These are phyloP conservation scores for Fusarium bulbicola DNA, from an alignment of 2,329 filamentous ascomycete species.

Conservation along the genomic window DNA sequence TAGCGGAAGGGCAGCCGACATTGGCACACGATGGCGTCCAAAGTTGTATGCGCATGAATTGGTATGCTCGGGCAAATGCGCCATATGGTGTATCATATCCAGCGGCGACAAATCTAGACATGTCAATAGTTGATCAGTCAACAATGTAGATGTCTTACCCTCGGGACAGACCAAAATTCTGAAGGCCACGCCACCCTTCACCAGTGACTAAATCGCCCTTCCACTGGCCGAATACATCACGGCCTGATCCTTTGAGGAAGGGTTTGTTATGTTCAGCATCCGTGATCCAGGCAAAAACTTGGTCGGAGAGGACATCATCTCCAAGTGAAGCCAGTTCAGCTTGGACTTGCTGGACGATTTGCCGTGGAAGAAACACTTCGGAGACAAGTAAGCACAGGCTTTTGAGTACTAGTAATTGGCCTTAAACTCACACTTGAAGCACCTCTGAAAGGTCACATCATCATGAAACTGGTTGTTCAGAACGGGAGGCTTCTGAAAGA, in stretches of 20 bases:
- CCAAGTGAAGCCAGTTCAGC: slow-evolving; percentile 59
- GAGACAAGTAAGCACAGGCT: neutral
- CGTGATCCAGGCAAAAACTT: slow-evolving; percentile 65
- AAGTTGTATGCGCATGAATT: slow-evolving; percentile 67
- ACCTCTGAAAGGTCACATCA: slow-evolving; percentile 61
- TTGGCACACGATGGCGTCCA: slow-evolving; percentile 68
- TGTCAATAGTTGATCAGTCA: neutral
- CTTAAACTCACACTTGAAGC: slow-evolving; percentile 57
- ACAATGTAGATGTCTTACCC: slow-evolving; percentile 49
- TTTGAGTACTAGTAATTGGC: neutral
- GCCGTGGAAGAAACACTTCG: slow-evolving; percentile 59
- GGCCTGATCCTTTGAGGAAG: slow-evolving; percentile 63
- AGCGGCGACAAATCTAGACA: slow-evolving; percentile 60
- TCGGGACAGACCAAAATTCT: slow-evolving; percentile 65
- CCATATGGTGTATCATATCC: slow-evolving; percentile 65
- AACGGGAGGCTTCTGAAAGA: slow-evolving; percentile 63
- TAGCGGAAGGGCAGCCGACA: slow-evolving; percentile 72
- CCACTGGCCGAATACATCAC: slow-evolving; percentile 69
- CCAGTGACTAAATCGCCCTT: slow-evolving; percentile 68
- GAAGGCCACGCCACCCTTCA: slow-evolving; percentile 72
- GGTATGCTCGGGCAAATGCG: slow-evolving; percentile 63
- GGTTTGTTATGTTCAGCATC: slow-evolving; percentile 74
- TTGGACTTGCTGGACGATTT: slow-evolving; percentile 51
- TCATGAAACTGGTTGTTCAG: slow-evolving; percentile 66
- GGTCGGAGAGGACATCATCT: slow-evolving; percentile 61